A percentile compares a stretch with the other conserved stretches of the same genome.
These are phyloP conservation scores for Gymnopus androsaceus DNA, from an alignment of 1,284 basidiomycete species.

Conservation along the genomic window DNA sequence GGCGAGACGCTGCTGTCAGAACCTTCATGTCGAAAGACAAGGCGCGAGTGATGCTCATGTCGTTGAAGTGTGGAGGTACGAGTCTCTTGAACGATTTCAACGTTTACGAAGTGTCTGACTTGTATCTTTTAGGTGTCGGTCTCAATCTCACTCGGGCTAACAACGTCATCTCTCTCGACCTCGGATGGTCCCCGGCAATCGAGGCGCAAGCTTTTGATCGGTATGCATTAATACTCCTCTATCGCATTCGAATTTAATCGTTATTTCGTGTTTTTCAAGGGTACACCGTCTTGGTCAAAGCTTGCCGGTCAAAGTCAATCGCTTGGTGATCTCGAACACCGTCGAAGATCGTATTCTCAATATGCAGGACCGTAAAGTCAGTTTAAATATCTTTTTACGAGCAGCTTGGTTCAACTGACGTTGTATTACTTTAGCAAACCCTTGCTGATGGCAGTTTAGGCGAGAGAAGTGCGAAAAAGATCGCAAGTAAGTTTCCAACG, in stretches of 20 bases:
- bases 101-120: neutral
- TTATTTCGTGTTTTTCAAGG: slow-evolving; percentile 32
- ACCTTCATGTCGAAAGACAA: slow-evolving; percentile 60
- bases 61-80: slow-evolving; percentile 60
- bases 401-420: neutral
- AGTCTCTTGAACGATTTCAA: slow-evolving; percentile 7
- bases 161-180: slow-evolving; percentile 62
- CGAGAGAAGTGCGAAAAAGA: slow-evolving; percentile 58
- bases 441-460: slow-evolving; percentile 63
- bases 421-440: slow-evolving; percentile 34
- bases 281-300: slow-evolving; percentile 58
- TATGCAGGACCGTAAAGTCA: slow-evolving; percentile 58
- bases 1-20: slow-evolving; percentile 53
- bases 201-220: slow-evolving; percentile 57
- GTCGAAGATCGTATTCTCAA: slow-evolving; percentile 63
- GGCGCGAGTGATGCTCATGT: slow-evolving; percentile 58
- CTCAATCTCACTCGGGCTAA: slow-evolving; percentile 62
- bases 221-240: slow-evolving; percentile 11
- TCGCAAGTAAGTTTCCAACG: slow-evolving; percentile 47
- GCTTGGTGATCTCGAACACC: slow-evolving; percentile 57
- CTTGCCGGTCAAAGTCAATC: slow-evolving; percentile 56
- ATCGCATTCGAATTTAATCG: slow-evolving; percentile 2
- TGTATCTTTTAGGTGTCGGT: slow-evolving; percentile 41
- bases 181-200: slow-evolving; percentile 62
- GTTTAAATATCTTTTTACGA: slow-evolving; percentile 10